phyloP scores from a whole-genome alignment of 2,329 filamentous ascomycete genomes.

The Neofusicoccum sp. region DNA sequence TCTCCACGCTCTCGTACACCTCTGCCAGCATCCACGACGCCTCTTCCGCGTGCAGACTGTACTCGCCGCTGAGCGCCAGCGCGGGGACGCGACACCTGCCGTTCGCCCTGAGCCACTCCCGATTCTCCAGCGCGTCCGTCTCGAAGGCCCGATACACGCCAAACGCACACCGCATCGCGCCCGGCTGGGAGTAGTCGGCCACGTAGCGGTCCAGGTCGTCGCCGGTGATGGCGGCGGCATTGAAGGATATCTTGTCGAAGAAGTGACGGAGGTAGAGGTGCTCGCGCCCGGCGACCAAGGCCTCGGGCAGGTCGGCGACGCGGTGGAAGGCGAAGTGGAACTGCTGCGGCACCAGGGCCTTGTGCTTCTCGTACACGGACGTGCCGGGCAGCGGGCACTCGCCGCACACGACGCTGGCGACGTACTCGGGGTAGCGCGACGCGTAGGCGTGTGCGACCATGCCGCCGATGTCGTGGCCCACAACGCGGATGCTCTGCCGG shows the following conservation, averaged over 20 bases:
- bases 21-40: conserved; percentile 30
- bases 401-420: conserved; percentile 44
- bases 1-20: conserved; percentile 26
- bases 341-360: conserved; percentile 29
- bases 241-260: conserved; percentile 42
- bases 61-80: conserved; percentile 30
- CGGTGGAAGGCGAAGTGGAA: conserved; percentile 50
- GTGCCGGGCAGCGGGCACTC: conserved; percentile 48
- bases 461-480: conserved; percentile 53
- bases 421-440: conserved; percentile 36
- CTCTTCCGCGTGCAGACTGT: conserved; percentile 27
- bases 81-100: conserved; percentile 33
- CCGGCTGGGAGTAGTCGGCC: conserved; percentile 38
- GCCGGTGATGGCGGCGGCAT: conserved; percentile 39
- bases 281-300: conserved; percentile 45
- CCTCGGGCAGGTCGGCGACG: conserved; percentile 43
- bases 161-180: conserved; percentile 36
- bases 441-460: conserved; percentile 51
- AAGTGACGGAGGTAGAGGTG: conserved; percentile 48
- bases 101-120: conserved; percentile 25
- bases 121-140: conserved; percentile 34
- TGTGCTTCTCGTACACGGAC: conserved; percentile 35
- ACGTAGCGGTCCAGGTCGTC: conserved; percentile 46
- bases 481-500: conserved; percentile 44
- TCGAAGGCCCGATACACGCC: conserved; percentile 39